Evolutionary conservation across 2,329 filamentous ascomycete genomes (phyloP), one percentile per base, ranked within the genome.

Genomic region (Stylonectria norvegica): DNA sequence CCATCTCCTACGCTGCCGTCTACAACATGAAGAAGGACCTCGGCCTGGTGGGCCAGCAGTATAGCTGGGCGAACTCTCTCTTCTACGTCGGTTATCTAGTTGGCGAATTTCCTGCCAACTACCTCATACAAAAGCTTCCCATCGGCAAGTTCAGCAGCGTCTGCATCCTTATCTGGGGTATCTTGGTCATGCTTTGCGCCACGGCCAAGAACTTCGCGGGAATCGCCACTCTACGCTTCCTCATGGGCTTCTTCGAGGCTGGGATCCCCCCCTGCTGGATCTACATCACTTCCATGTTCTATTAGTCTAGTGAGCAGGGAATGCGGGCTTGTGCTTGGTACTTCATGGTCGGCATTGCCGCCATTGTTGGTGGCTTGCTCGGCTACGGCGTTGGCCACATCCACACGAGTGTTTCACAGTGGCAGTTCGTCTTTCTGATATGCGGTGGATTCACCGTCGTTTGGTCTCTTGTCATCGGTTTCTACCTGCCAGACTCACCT

Each of bases 1-100:
- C 68, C 1, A 52, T 75, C 8, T 70, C 65, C 20, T 78, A 77
- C 49, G 75, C 76, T 1, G 75, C 75, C 4, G 72, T 79, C 22
- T 78, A 78, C 46, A 75, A 74, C 1, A 76, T 80, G 38, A 58
- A 63, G 10, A 67, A 78, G n/a, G 75, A 79, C 45, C 23, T 33
- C n/a, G n/a, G 29, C 0, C 31, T 45, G 9, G 39, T 30, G 14
- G 43, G 43, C 18, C 35, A 42, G 27, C 28, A 42, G n/a, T 46
- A 42, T 16, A 41, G 14, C 34, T 42, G 33, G 39, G 45, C 59
- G 43, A 66, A 65, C 14, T 72, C 69, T 12, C 70, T 75, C 38
- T 75, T 76, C 57, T 74, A 74, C 52, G 68, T 75, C 43, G 72
- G 71, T 32, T 71, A 67, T 41, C 60, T 72, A 7, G 54, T 65